phyloP scores from a whole-genome alignment of 1,284 basidiomycete species.

The Apiotrichum sp. region DNA sequence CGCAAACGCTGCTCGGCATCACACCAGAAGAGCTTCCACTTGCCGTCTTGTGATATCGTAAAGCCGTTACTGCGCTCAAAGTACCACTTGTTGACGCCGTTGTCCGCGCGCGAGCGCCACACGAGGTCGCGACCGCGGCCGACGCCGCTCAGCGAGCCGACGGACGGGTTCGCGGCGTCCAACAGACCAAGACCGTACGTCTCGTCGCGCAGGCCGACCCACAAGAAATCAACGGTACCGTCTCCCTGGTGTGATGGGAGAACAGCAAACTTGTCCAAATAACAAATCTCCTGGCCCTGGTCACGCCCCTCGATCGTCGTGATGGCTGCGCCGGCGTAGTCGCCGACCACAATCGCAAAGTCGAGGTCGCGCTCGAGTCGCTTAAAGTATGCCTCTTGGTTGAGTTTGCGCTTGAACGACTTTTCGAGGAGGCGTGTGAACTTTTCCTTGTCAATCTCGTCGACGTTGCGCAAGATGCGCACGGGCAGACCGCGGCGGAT shows the following conservation, averaged over 20 bases:
- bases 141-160: constrained; percentile 80
- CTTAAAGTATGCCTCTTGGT: constrained; percentile 68
- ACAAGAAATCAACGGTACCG: constrained; percentile 97
- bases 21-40: constrained; percentile 97
- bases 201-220: constrained; percentile 97
- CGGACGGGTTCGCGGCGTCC: constrained; percentile 85
- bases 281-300: constrained; percentile 57
- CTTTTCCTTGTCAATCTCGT: constrained; percentile 66
- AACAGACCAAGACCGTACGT: constrained; percentile 92
- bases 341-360: constrained; percentile 90
- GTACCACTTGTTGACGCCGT: constrained; percentile 99
- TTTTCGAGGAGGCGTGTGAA: constrained; percentile 77
- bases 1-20: constrained; percentile 66
- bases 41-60: constrained; percentile 51
- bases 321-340: constrained; percentile 91
- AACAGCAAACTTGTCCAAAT: constrained; percentile 98
- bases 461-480: constrained; percentile 62
- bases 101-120: constrained; percentile 86
- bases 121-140: constrained; percentile 91
- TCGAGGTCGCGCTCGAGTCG: constrained; percentile 73
- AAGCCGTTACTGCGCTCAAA: constrained; percentile 93
- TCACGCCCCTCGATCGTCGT: constrained; percentile 70
- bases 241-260: constrained; percentile 91
- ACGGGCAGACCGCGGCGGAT: constrained; percentile 83
- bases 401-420: constrained; percentile 72